Evolutionary conservation across 2,329 filamentous ascomycete genomes (phyloP), one percentile per base, ranked within the genome.

Genomic region (Talaromyces sp.): DNA sequence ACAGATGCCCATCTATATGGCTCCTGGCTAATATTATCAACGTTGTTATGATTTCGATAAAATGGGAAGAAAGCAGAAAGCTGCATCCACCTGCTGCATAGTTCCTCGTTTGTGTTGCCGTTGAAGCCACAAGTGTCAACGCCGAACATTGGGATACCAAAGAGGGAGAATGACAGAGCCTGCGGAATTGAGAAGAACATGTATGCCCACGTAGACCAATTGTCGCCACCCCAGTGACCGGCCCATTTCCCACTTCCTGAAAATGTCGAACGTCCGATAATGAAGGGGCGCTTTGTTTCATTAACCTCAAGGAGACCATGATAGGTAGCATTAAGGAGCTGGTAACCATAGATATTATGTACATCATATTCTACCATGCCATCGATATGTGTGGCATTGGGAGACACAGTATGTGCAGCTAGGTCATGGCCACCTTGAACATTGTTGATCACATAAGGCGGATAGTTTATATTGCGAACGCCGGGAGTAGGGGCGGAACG

Each of bases 181-280:
- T 92, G 88, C 0, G 88, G 84, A 62, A 94, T 94, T 10, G 86
- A 86, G 69, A 88, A 86, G 70, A 82, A 88, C 83, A 92, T 88
- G 68, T 86, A 88, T 0, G 81, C 80, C 84, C 87, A 93, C 13
- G 83, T 80, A 3, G 86, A 87, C 16, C 77, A 75, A 65, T 91
- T 92, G 69, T 93, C 86, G 30, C 87, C 89, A 27, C 89, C 89
- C 90, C 90, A 95, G 71, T 94, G 90, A 1, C 89, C 90, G 1
- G 89, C 86, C 75, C 82, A 88, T 68, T 84, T 85, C 1, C 91
- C 90, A 0, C 84, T 84, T 3, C 90, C 90, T 9, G 89, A 81
- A 65, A 93, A 94, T 1, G 90, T 94, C 35, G 87, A 90, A 14
- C 91, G 86, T 0, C 88, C 89, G 64, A 96, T 91, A 66, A 96